Percentiles rank a stretch among this genome's conserved stretches.
phyloP scores from a whole-genome alignment of 148 eudicot species.

The Chenopodium quinoa region DNA sequence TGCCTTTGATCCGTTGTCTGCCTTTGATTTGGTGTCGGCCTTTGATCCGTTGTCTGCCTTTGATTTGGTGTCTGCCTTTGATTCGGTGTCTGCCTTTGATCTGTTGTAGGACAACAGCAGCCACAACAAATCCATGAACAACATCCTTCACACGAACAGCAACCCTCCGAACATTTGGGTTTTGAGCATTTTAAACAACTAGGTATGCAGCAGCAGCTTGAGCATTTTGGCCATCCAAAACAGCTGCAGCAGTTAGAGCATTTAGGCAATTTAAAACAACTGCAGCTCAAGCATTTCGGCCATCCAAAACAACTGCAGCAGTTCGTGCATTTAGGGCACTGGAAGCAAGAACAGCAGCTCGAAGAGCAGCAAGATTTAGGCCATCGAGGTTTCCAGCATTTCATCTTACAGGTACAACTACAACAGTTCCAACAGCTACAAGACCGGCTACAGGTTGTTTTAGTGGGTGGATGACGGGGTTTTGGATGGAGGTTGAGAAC shows the following conservation, averaged over 20 bases:
- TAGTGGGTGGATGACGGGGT: constrained; percentile 14
- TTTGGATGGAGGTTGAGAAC: constrained; percentile 37
- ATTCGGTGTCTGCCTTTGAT: constrained; percentile 5
- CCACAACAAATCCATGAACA: constrained; percentile 30
- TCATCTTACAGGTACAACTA: constrained; percentile 44
- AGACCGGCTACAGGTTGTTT: constrained; percentile 43
- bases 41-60: no score
- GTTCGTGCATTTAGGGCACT: constrained; percentile 37
- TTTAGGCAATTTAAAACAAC: background rate
- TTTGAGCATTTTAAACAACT: background rate
- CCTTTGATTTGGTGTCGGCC: no score
- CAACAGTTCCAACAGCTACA: constrained; percentile 48
- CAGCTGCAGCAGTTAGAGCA: constrained; percentile 36
- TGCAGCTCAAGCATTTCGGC: constrained; percentile 17
- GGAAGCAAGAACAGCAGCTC: constrained; percentile 40
- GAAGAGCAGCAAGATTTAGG: constrained; percentile 27
- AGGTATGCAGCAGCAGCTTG: constrained; percentile 25
- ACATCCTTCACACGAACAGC: constrained; percentile 26
- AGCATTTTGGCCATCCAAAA: constrained; percentile 20
- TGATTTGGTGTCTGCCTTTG: no score
- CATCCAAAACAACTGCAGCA: constrained; percentile 18
- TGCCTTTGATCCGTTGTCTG: no score
- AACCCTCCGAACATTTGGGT: constrained; percentile 9
- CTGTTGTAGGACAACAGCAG: constrained; percentile 24
- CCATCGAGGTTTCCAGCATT: constrained; percentile 43